Conservation (phyloP, 192 early-diverging fungal species). For the Pilaira anomala region DNA sequence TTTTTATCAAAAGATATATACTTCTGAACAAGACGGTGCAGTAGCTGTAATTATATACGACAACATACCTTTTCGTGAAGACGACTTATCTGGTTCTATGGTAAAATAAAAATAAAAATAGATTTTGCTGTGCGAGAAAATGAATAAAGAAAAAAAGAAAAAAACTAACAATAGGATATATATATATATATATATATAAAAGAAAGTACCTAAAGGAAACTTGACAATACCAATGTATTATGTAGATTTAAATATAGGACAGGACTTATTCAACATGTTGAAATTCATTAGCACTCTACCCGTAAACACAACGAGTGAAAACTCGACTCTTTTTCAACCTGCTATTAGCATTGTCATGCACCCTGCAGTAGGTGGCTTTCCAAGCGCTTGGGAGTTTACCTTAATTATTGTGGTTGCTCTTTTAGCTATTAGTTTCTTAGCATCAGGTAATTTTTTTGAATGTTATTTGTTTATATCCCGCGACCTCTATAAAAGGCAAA, state of each 20-base stretch:
- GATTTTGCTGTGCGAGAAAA: too few species aligned
- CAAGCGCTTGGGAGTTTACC: constrained; percentile 50
- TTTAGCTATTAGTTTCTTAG: constrained; percentile 40
- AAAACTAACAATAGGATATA: too few species aligned
- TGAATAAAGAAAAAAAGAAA: too few species aligned
- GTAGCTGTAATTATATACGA: constrained; percentile 38
- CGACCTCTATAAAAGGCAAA: too few species aligned
- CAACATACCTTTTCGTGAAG: constrained; percentile 24
- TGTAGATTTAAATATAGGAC: constrained; percentile 17
- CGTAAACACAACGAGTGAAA: constrained; percentile 1
- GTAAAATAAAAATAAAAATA: constrained; percentile 9
- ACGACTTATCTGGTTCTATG: constrained; percentile 19
- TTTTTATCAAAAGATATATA: constrained; percentile 34
- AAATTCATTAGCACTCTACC: constrained; percentile 10
- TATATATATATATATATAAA: background rate
- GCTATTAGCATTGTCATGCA: constrained; percentile 23
- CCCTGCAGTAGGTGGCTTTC: constrained; percentile 27
- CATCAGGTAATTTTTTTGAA: constrained; percentile 43
- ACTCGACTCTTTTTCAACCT: constrained; percentile 17
- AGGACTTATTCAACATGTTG: constrained; percentile 14
- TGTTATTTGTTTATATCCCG: background rate
- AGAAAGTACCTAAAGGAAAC: constrained; percentile 22
- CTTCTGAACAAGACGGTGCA: constrained; percentile 34
- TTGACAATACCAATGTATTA: constrained; percentile 25
- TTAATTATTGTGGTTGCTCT: constrained; percentile 45